These are phyloP conservation scores for Botrytis fragariae DNA, from an alignment of 2,329 filamentous ascomycete genomes.

Conservation along the genomic window DNA sequence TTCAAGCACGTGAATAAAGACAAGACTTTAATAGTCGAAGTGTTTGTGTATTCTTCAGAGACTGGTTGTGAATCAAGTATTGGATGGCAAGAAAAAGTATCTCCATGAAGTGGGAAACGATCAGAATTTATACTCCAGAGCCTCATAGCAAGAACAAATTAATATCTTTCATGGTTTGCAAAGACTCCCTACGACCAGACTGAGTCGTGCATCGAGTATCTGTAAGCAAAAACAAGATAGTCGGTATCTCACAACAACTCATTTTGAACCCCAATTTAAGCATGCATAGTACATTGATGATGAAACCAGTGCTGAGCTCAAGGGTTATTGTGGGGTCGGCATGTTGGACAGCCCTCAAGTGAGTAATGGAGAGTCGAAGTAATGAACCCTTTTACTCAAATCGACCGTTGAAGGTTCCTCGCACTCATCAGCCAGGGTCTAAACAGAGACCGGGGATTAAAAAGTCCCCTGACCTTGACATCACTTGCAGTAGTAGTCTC, in stretches of 20 bases:
- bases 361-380: background rate
- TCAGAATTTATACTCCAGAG: background rate
- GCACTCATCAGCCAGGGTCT: background rate
- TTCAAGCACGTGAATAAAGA: background rate
- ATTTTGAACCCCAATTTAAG: background rate
- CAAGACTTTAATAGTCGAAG: background rate
- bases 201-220: background rate
- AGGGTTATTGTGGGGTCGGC: background rate
- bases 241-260: background rate
- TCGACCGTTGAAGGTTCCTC: background rate
- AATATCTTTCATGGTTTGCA: background rate
- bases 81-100: background rate
- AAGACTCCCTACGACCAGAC: background rate
- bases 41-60: background rate
- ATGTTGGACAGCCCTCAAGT: background rate
- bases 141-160: background rate
- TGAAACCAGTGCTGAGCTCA: background rate
- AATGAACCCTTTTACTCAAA: background rate
- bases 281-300: background rate
- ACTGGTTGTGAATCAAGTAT: background rate
- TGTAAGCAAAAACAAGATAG: background rate
- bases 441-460: background rate
- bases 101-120: background rate
- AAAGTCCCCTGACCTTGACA: background rate
- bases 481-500: background rate